phyloP scores from a whole-genome alignment of 2,329 filamentous ascomycete genomes.

The Fusarium equiseti region DNA sequence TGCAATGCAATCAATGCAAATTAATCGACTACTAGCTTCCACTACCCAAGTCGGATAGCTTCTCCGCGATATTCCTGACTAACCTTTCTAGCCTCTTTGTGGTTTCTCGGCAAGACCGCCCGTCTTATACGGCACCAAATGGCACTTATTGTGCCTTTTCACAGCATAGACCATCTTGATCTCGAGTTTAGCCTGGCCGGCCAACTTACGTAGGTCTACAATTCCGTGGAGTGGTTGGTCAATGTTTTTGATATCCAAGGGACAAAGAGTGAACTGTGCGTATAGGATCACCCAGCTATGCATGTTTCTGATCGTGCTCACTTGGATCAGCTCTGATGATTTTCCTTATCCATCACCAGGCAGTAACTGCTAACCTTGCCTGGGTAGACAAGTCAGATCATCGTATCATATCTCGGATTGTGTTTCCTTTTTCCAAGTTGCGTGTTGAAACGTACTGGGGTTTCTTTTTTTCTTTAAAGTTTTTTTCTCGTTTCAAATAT shows the following conservation, averaged over 20 bases:
- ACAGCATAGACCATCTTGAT: neutral
- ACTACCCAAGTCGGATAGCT: constrained; percentile 23
- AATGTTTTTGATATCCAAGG: neutral
- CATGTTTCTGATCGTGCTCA: neutral
- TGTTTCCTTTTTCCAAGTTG: neutral
- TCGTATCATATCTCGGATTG: neutral
- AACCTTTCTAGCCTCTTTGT: constrained; percentile 22
- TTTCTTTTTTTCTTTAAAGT: neutral
- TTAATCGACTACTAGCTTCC: constrained; percentile 6
- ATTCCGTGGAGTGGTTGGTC: constrained; percentile 7
- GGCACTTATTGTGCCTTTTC: neutral
- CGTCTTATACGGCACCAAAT: constrained; percentile 3
- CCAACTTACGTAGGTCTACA: neutral
- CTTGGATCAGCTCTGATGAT: neutral
- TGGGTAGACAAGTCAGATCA: neutral
- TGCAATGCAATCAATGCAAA: constrained; percentile 11
- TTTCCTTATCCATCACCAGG: neutral
- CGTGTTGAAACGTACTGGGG: neutral
- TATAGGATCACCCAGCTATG: neutral
- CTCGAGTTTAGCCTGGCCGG: neutral
- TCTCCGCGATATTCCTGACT: constrained; percentile 33
- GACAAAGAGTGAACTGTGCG: neutral
- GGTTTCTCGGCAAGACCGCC: constrained; percentile 33
- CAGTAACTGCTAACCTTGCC: neutral
- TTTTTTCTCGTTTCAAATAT: neutral